Evolutionary conservation across 192 early-diverging fungal species (phyloP).

Genomic region (Backusella tarrabulga): DNA sequence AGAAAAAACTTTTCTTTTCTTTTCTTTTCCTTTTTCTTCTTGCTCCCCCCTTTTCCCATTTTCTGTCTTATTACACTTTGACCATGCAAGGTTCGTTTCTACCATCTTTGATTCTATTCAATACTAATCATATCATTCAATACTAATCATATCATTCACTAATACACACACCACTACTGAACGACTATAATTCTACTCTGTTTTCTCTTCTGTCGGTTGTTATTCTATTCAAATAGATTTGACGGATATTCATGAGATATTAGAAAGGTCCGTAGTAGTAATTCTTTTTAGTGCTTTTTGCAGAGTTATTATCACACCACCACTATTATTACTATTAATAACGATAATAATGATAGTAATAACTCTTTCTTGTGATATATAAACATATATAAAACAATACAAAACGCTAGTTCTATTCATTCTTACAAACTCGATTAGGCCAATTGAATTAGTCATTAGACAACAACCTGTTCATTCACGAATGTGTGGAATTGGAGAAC

Average conservation of each 20-base stretch:
- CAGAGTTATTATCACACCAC: neutral
- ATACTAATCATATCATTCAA: neutral
- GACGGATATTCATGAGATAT: constrained; percentile 1
- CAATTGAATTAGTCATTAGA: constrained; percentile 60
- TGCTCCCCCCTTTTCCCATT: neutral
- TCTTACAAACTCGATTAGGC: constrained; percentile 8
- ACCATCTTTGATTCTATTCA: neutral
- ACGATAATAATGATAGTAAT: neutral
- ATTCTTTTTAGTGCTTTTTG: neutral
- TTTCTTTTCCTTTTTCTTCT: constrained; percentile 11
- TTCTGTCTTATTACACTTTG: neutral
- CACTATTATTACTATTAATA: neutral
- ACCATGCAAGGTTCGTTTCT: constrained; percentile 4
- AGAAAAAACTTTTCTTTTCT: neutral
- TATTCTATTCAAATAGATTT: neutral
- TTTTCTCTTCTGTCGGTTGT: neutral
- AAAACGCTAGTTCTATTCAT: neutral
- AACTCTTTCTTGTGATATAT: neutral
- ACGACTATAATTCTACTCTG: neutral
- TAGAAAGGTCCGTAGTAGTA: constrained; percentile 6
- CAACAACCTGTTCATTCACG: constrained; percentile 91
- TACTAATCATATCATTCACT: neutral
- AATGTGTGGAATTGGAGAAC: constrained; percentile 93
- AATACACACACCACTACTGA: neutral
- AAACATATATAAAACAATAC: neutral